These are phyloP conservation scores for Pterulicium gracile DNA, from an alignment of 1,284 basidiomycete species.

Conservation along the genomic window DNA sequence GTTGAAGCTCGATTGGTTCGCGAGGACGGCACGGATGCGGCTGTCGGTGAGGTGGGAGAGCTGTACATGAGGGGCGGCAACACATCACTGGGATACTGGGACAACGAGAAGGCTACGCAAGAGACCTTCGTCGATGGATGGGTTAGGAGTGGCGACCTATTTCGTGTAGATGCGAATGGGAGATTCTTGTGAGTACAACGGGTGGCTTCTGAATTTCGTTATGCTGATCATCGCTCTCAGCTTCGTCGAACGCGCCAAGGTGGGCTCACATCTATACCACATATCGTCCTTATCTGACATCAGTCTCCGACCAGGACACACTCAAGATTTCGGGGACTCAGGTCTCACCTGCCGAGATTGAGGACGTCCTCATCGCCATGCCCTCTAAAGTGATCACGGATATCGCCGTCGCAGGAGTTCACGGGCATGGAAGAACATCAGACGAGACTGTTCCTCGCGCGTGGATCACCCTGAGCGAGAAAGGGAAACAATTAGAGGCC, in stretches of 20 bases:
- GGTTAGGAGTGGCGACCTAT: slow-evolving; percentile 63
- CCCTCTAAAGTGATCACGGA: slow-evolving; percentile 49
- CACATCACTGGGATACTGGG: slow-evolving; percentile 58
- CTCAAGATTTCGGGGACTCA: slow-evolving; percentile 66
- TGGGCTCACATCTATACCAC: slow-evolving; percentile 11
- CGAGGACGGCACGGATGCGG: slow-evolving; percentile 48
- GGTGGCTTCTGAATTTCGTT: background rate
- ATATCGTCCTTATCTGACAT: background rate
- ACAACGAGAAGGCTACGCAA: slow-evolving; percentile 51
- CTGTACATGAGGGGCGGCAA: slow-evolving; percentile 45
- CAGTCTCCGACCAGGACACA: slow-evolving; percentile 52
- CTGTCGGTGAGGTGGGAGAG: slow-evolving; percentile 53
- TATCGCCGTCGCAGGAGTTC: slow-evolving; percentile 58
- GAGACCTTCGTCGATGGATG: slow-evolving; percentile 60
- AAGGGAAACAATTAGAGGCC: slow-evolving; percentile 36
- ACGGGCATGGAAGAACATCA: slow-evolving; percentile 44
- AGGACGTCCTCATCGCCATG: slow-evolving; percentile 46
- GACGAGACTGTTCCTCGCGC: slow-evolving; percentile 65
- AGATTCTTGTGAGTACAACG: slow-evolving; percentile 48
- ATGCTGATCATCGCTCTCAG: slow-evolving; percentile 17
- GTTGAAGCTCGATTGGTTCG: slow-evolving; percentile 50
- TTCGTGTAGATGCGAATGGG: slow-evolving; percentile 45
- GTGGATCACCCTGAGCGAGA: slow-evolving; percentile 55
- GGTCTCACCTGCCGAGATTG: slow-evolving; percentile 67
- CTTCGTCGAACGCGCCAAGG: slow-evolving; percentile 53